Base-by-base conservation (phyloP, 768 basidiomycete species). In the Rhodotorula sphaerocarpa region DNA sequence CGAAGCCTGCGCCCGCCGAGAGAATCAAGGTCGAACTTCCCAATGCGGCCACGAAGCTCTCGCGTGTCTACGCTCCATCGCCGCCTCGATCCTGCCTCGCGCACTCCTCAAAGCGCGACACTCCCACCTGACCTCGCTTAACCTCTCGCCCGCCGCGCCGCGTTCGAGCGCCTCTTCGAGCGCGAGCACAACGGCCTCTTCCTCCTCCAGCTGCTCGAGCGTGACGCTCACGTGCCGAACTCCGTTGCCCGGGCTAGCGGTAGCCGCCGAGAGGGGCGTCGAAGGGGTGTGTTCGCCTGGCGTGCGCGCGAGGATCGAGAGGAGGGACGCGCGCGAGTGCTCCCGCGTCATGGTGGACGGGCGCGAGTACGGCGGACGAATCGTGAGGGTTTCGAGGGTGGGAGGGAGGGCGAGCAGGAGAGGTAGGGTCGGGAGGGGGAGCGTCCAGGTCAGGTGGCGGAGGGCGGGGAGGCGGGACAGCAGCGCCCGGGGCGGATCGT, bases 151-250 rank as follows among this genome's bases (percentile, higher is more conserved):
- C 42, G 53, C 53, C 5, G 42, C 57, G 7, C 54, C 28, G 2
- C n/a, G 1, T 4, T n/a, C 23, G 7, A 65, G 50, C 12, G 58
- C 58, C 0, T 31, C 30, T 9, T 33, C 46, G 18, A 65, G 31
- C 46, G 39, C 33, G 7, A 25, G 0, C 10, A 65, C 15, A 28
- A 60, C 50, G 7, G 15, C 2, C 42, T 65, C 63, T 33, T 65
- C 63, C 39, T 65, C 63, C n/a, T 65, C 63, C 33, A 65, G 30
- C 54, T 56, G 48, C 36, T 55, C 58, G n/a, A 65, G 47, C 25
- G 63, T 44, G 27, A 59, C 36, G 30, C 59, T 61, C 46, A 43
- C 47, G 25, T 3, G 4, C 46, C 55, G 9, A 15, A 7, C n/a
- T 7, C 25, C 7, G 25, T n/a, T 34, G 34, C 23, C 34, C 9